Percentiles rank a stretch among this genome's conserved stretches.
These are phyloP conservation scores for Metschnikowia colocasiae DNA, from an alignment of 805 yeast species.

Conservation along the genomic window DNA sequence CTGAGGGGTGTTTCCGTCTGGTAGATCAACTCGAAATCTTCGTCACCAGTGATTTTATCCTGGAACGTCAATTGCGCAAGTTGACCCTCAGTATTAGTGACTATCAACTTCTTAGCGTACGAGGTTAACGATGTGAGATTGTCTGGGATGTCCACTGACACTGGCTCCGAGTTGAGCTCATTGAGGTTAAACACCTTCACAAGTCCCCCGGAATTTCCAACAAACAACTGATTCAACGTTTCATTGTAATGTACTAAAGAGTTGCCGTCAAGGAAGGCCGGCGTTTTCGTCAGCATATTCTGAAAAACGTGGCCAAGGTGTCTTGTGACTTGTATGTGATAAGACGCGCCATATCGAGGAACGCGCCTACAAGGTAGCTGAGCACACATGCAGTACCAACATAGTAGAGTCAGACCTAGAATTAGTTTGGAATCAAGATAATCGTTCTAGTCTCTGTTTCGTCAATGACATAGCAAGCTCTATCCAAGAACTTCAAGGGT, in stretches of 20 bases:
- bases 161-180: constrained; percentile 58
- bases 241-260: constrained; percentile 28
- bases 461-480: neutral
- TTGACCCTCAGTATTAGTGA: constrained; percentile 43
- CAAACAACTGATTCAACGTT: constrained; percentile 35
- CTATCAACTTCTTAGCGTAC: constrained; percentile 20
- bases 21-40: constrained; percentile 39
- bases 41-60: constrained; percentile 16
- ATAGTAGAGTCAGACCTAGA: too few relatives aligned
- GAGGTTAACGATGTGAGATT: constrained; percentile 42
- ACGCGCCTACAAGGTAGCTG: constrained; percentile 3
- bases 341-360: constrained; percentile 1
- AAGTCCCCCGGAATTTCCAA: constrained; percentile 54
- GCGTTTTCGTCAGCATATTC: constrained; percentile 21
- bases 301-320: neutral
- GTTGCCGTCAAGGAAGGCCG: constrained; percentile 43
- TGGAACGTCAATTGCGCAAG: constrained; percentile 19
- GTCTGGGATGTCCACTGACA: constrained; percentile 49
- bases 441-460: neutral
- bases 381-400: constrained; percentile 1
- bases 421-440: neutral
- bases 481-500: neutral
- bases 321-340: neutral
- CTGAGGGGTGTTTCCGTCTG: constrained; percentile 47
- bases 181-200: constrained; percentile 47